A percentile compares a stretch with the other conserved stretches of the same genome.
These are phyloP conservation scores for Globisporangium sylvaticum DNA, from an alignment of 352 stramenopile genomes.

Conservation along the genomic window DNA sequence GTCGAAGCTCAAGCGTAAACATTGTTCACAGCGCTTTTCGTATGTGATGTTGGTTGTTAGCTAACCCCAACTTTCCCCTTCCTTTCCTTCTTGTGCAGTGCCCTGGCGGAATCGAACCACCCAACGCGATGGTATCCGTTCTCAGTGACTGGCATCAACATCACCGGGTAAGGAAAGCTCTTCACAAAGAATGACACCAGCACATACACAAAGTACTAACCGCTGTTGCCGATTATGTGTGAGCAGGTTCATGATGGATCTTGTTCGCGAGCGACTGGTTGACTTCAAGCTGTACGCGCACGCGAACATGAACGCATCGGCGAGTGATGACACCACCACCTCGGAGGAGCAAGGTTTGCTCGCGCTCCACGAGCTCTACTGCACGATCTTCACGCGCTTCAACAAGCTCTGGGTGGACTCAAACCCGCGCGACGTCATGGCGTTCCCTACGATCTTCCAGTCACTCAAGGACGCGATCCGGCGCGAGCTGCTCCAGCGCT, in stretches of 20 bases:
- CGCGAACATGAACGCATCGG: conserved; percentile 12
- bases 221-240: neutral
- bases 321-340: conserved; percentile 22
- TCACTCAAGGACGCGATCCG: conserved; percentile 71
- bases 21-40: neutral
- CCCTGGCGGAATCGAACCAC: conserved; percentile 78
- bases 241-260: conserved; percentile 64
- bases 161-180: too few species aligned
- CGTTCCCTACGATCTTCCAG: conserved; percentile 81
- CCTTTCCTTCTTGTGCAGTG: conserved; percentile 26
- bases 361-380: conserved; percentile 74
- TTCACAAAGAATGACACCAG: too few species aligned
- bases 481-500: conserved; percentile 43
- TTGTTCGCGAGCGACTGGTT: conserved; percentile 71
- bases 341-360: conserved; percentile 27
- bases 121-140: conserved; percentile 86
- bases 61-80: neutral
- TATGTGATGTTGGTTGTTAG: neutral
- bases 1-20: conserved; percentile 66
- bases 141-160: conserved; percentile 83
- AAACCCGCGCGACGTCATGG: conserved; percentile 83
- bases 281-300: conserved; percentile 68
- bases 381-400: conserved; percentile 77
- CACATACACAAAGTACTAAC: neutral
- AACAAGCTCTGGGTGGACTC: conserved; percentile 80